Conservation (phyloP, 148 eudicot genomes). For the Arctostaphylos glauca region DNA sequence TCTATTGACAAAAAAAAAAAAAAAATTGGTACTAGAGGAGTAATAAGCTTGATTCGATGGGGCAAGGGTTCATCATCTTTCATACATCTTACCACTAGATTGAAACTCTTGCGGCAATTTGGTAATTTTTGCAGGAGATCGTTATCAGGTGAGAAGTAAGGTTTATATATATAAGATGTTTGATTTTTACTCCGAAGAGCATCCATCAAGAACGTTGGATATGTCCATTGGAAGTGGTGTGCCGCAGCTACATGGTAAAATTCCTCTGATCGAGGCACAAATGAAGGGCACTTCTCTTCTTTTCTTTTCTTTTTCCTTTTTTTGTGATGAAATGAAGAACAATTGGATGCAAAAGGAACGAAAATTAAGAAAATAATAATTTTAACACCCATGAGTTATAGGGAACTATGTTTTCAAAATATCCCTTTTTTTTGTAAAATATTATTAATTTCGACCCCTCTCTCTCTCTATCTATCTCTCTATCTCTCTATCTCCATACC, state of each 20-base stretch:
- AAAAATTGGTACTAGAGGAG: neutral
- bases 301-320: too few relatives aligned
- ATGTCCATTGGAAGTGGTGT: neutral
- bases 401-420: too few relatives aligned
- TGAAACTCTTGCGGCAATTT: neutral
- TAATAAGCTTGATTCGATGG: neutral
- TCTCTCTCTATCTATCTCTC: neutral
- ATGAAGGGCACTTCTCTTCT: neutral
- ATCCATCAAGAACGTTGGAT: neutral
- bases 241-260: neutral
- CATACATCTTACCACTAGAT: neutral
- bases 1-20: too few relatives aligned
- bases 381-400: neutral
- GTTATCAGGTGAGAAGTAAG: neutral
- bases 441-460: neutral
- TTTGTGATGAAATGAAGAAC: neutral
- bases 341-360: neutral
- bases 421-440: too few relatives aligned
- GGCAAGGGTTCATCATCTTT: neutral
- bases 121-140: neutral
- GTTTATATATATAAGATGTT: neutral
- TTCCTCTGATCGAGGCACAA: neutral
- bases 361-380: too few relatives aligned
- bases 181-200: neutral
- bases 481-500: neutral